phyloP scores from a whole-genome alignment of 495 filamentous ascomycete species.

The Podospora australis region DNA sequence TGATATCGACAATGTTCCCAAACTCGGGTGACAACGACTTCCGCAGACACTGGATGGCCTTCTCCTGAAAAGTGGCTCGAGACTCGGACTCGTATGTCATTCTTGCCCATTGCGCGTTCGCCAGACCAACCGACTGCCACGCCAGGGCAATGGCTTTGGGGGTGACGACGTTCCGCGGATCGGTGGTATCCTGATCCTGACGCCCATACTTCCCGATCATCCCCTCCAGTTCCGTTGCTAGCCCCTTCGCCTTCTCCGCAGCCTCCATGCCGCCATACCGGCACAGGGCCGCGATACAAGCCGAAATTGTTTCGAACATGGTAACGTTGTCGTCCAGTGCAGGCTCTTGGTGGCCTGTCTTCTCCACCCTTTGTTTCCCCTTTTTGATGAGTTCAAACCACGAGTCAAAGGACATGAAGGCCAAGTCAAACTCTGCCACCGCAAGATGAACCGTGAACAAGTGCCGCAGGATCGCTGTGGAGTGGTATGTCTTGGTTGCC shows the following conservation, averaged over 20 bases:
- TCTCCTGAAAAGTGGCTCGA: constrained; percentile 60
- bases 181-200: constrained; percentile 15
- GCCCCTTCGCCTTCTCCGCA: constrained; percentile 65
- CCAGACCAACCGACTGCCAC: constrained; percentile 75
- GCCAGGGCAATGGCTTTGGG: constrained; percentile 54
- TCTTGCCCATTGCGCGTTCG: constrained; percentile 77
- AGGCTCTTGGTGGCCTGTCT: constrained; percentile 63
- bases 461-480: constrained; percentile 75
- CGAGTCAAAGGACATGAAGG: constrained; percentile 77
- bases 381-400: constrained; percentile 81
- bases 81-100: constrained; percentile 65
- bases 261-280: constrained; percentile 67
- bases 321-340: constrained; percentile 71
- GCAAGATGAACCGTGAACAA: constrained; percentile 82
- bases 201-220: constrained; percentile 43
- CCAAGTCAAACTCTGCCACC: constrained; percentile 81
- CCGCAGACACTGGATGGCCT: constrained; percentile 67
- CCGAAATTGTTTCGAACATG: constrained; percentile 65
- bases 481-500: constrained; percentile 89
- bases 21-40: constrained; percentile 61
- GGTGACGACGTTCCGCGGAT: constrained; percentile 36
- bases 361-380: constrained; percentile 72
- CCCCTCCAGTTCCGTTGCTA: constrained; percentile 59
- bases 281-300: constrained; percentile 74
- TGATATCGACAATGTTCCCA: constrained; percentile 54